phyloP scores from a whole-genome alignment of 768 basidiomycete species.

The Candolleomyces eurysporus region DNA sequence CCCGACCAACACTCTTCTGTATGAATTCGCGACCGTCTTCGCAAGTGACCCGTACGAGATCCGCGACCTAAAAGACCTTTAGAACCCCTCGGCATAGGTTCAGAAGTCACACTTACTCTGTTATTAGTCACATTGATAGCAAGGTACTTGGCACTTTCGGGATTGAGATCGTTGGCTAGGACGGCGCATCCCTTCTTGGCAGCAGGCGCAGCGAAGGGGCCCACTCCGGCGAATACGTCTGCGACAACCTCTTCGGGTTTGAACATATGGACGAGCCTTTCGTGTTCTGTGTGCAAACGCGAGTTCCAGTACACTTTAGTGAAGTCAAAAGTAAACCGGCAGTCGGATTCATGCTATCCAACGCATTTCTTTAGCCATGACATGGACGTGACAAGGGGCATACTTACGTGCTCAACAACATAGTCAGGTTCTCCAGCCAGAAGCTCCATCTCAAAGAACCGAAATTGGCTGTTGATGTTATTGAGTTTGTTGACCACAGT shows the following conservation, averaged over 20 bases:
- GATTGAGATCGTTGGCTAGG: constrained; percentile 93
- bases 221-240: constrained; percentile 96
- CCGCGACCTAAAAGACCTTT: constrained; percentile 51
- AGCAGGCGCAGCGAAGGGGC: constrained; percentile 93
- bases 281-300: constrained; percentile 87
- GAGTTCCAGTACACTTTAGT: constrained; percentile 98
- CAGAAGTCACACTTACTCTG: constrained; percentile 47
- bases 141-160: constrained; percentile 79
- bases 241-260: constrained; percentile 75
- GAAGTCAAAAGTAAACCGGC: constrained; percentile 92
- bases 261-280: constrained; percentile 76
- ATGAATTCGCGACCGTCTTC: constrained; percentile 91
- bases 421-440: constrained; percentile 89
- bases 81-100: constrained; percentile 4
- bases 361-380: not conserved
- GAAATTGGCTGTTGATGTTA: constrained; percentile 79
- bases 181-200: constrained; percentile 90
- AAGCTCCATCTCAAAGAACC: constrained; percentile 96
- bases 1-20: constrained; percentile 46
- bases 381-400: not conserved
- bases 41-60: constrained; percentile 69
- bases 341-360: constrained; percentile 76
- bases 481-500: constrained; percentile 97
- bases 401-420: constrained; percentile 81
- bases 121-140: constrained; percentile 71